Base-by-base conservation (phyloP, 495 filamentous ascomycete species). In the Clohesyomyces aquaticus region DNA sequence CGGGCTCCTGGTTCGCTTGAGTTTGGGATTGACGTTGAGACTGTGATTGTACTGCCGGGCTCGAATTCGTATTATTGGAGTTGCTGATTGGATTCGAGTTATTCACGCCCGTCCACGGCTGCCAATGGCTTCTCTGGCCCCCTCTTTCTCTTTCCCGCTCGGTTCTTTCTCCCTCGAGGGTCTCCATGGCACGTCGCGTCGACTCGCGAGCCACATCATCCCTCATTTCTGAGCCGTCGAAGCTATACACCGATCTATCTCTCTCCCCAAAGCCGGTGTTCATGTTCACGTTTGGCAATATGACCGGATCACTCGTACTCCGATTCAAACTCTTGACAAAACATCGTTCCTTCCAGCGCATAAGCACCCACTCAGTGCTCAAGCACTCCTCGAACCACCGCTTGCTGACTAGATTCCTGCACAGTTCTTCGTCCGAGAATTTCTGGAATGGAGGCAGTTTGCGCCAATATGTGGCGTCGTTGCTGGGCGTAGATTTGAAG, bases 261-360 rank as follows among this genome's bases (percentile, higher is more conserved):
- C n/a, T n/a, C n/a, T n/a, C n/a, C n/a, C n/a, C n/a, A n/a, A n/a
- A n/a, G n/a, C n/a, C n/a, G n/a, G n/a, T n/a, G n/a, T n/a, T n/a
- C n/a, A n/a, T n/a, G n/a, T n/a, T n/a, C n/a, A 29, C n/a, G 22
- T 22, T 18, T 1, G 46, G 53, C 10, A 53, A 53, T 11, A 35
- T 43, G 49, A 59, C 46, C 12, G 50, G 49, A 38, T 66, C 54
- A 42, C 26, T 26, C 4, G 54, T 64, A 21, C 58, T 60, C 42
- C 59, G 61, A 25, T 61, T 60, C 38, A 66, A 55, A 3, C 47
- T 46, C 1, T 83, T 85, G 59, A 90, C 85, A 75, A 90, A 90
- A 69, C 87, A 89, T 68, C 86, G 85, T 74, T 90, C 88, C 76
- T 91, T 91, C 88, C 88, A 91, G 59, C 88, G 78, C 88, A 91